phyloP scores from a whole-genome alignment of 78 protist genomes.

The Dictyostelium brefeldianum region DNA sequence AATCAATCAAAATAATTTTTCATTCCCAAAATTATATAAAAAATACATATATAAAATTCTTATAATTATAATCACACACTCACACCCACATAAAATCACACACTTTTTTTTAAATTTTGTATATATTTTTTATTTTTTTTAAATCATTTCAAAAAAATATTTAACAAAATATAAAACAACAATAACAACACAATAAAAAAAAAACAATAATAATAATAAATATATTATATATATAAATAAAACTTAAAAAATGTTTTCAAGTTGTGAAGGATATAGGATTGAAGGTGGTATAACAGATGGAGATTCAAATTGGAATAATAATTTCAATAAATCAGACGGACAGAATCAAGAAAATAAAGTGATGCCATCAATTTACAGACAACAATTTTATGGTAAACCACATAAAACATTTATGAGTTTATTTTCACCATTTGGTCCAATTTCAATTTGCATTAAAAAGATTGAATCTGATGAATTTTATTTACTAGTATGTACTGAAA shows the following conservation, averaged over 20 bases:
- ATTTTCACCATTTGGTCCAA: conserved; percentile 58
- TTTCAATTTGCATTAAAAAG: background rate
- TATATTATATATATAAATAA: background rate
- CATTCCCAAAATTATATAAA: too few species aligned
- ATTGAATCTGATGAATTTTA: conserved; percentile 21
- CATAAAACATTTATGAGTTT: conserved; percentile 52
- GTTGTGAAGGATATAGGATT: conserved; percentile 46
- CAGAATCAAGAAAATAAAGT: background rate
- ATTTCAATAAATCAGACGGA: background rate
- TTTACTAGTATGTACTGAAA: conserved; percentile 43
- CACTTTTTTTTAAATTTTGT: too few species aligned
- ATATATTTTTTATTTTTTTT: too few species aligned
- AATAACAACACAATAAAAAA: background rate
- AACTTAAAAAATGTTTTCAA: conserved; percentile 54
- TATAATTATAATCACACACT: too few species aligned
- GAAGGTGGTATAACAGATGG: conserved; percentile 69
- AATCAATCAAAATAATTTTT: too few species aligned
- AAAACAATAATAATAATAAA: background rate
- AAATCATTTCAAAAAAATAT: background rate
- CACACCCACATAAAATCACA: too few species aligned
- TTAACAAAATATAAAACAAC: background rate
- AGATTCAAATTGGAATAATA: conserved; percentile 32
- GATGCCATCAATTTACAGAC: conserved; percentile 57
- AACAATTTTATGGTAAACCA: conserved; percentile 51
- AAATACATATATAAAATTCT: background rate